Evolutionary conservation across 345 rosid genomes (phyloP), one percentile per base, ranked within the genome.

Genomic region (Ceriops zippeliana): DNA sequence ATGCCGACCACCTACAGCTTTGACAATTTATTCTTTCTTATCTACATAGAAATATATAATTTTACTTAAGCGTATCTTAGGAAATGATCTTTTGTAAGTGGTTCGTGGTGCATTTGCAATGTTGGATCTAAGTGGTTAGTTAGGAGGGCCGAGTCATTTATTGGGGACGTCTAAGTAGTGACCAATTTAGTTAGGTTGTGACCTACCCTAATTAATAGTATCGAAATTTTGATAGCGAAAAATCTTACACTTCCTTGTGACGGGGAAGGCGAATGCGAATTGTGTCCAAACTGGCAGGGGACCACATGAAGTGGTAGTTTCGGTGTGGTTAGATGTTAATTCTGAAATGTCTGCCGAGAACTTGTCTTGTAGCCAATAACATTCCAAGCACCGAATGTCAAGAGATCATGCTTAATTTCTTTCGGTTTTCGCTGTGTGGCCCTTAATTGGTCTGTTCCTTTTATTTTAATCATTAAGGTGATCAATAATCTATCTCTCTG

Each of bases 161-260:
- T 87, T 54, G 81, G 73, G 71, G 62, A 49, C 75, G 80, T 66
- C 65, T 76, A 79, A 81, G 70, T 63, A 73, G 86, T 70, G 79
- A 75, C 73, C 70, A 73, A 79, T 78, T 63, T 75, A 63, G 90
- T 80, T 83, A 81, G 85, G 78, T 59, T 78, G 73, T 79, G 88
- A 81, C 92, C 92, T 77, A 83, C 86, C 83, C 37, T 78, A 77
- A 81, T 86, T 71, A 86, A 78, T 86, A 73, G 70, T 71, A 61
- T 70, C 65, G 67, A 78, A 79, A 81, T 68, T 83, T 72, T 74
- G 83, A 76, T 74, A 79, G 73, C 66, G 64, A 65, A 70, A 70
- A 16, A 54, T 26, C 5, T 2, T 47, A 56, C 42, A 54, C 61
- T 42, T 71, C 54, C 54, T 67, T 2, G 46, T 22, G 10, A 13